Evolutionary conservation across 1,284 basidiomycete species (phyloP), one percentile per base, ranked within the genome.

Genomic region (Pterulicium gracile): DNA sequence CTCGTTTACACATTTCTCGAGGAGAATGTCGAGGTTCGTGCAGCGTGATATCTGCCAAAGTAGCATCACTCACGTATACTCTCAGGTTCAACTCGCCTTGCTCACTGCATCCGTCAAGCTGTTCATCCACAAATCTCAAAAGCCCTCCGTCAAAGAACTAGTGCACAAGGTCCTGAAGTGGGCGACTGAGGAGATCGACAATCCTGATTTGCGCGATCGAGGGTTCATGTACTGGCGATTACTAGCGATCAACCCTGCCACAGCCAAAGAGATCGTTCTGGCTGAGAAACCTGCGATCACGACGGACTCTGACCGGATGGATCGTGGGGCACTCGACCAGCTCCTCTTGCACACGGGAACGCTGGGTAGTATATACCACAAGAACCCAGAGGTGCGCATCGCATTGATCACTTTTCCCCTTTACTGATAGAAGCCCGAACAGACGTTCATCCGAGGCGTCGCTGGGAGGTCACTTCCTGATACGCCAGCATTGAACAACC

Each of bases 141-240:
- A 90, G 0, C 88, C 92, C 41, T 81, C 81, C 21, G 82, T 89
- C 10, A 95, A 95, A 59, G 81, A 84, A 47, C 75, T 98, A 23
- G 93, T 98, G 0, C 92, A 94, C 62, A 93, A 92, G 57, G 89
- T 98, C 10, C 70, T 99, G 32, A 97, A 98, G 61, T 94, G 91
- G 81, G 86, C 93, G 13, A 98, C 96, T 2, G 96, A 98, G 62
- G 89, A 98, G 54, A 82, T 95, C 48, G 95, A 98, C 62, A 97
- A 96, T 59, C 94, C 96, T 3, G 96, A 99, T 67, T 71, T 97
- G 36, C 79, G 96, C 23, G 96, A 99, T 65, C 75, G 96, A 50
- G 96, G 95, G 0, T 98, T 95, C 69, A 98, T 99, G 87, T 99
- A 98, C 67, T 98, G 95, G 95, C 82, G 96, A 42, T 73, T 99